Evolutionary conservation across 257 asterid genomes (phyloP).

Genomic region (Paraleonurus japonicus): DNA sequence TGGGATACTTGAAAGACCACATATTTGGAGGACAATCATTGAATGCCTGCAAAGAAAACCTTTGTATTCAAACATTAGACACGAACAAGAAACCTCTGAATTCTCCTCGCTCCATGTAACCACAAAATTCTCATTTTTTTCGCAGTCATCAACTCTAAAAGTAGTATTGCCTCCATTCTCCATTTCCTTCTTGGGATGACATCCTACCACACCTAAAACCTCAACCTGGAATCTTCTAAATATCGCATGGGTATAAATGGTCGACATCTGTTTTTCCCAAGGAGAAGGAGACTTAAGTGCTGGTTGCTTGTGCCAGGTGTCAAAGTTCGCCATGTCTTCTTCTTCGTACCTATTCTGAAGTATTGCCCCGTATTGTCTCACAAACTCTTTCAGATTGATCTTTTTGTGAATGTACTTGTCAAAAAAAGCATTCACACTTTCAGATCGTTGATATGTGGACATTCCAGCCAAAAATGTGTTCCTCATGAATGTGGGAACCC

Average conservation of each 20-base stretch:
- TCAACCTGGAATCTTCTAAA: slow-evolving; percentile 88
- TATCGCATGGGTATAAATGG: slow-evolving; percentile 81
- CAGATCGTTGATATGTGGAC: slow-evolving; percentile 76
- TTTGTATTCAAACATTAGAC: slow-evolving; percentile 84
- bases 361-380: slow-evolving; percentile 79
- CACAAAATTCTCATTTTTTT: slow-evolving; percentile 69
- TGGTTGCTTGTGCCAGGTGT: slow-evolving; percentile 95
- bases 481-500: slow-evolving; percentile 82
- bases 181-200: slow-evolving; percentile 85
- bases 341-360: slow-evolving; percentile 83
- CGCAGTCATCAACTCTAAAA: slow-evolving; percentile 87
- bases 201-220: slow-evolving; percentile 96
- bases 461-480: slow-evolving; percentile 81
- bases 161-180: slow-evolving; percentile 51
- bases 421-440: slow-evolving; percentile 69
- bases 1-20: slow-evolving; percentile 91
- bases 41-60: slow-evolving; percentile 96
- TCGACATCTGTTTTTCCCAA: slow-evolving; percentile 97
- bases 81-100: slow-evolving; percentile 85
- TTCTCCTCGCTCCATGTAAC: slow-evolving; percentile 74
- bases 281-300: slow-evolving; percentile 98
- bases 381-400: slow-evolving; percentile 78
- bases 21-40: slow-evolving; percentile 91
- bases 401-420: slow-evolving; percentile 89
- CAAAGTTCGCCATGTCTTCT: slow-evolving; percentile 95